Base-by-base conservation (phyloP, 768 basidiomycete genomes). In the Auricularia sp. region DNA sequence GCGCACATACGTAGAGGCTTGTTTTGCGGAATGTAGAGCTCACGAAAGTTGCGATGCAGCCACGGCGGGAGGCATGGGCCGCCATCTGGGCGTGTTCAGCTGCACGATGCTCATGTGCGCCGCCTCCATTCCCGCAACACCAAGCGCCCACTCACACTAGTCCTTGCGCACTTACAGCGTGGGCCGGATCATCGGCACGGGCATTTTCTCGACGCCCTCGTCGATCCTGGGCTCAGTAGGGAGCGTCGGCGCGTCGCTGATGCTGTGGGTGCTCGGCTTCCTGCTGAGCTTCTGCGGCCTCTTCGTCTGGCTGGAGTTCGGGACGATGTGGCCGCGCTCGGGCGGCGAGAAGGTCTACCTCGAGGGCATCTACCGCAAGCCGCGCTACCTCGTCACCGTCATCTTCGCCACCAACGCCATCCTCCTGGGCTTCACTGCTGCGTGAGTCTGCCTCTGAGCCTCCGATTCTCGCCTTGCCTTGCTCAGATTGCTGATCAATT, bases 261-360 rank as follows among this genome's bases (percentile, higher is more conserved):
- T 86, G 79, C 80, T 85, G 21, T 86, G 84, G 85, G 81, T 85
- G 1, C 80, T 85, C 24, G 85, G 85, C 3, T 84, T 85, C 68
- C 68, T 80, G 1, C 77, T 86, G 2, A 85, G 84, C 0, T 82
- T 85, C 35, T 72, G 79, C 72, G 36, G 67, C 6, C 72, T 85
- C 11, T 85, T 86, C 69, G 80, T 85, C 64, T 51, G 47, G 47
- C 79, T 86, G 24, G 84, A 86, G 66, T 81, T 81, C 59, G 85
- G 85, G 5, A 82, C 83, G 2, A 86, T 85, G 85, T 83, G 80
- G 66, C 85, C 84, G 3, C 78, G 84, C 1, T 83, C 81, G 13
- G 84, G 85, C 10, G 84, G 84, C 5, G 85, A 86, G 70, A 85
- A 86, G 71, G 83, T 85, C 2, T 85, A 86, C 67, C 74, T 85